Evolutionary conservation across 1,284 basidiomycete genomes (phyloP).

Genomic region (Microbotryum lychnidis-dioicae): DNA sequence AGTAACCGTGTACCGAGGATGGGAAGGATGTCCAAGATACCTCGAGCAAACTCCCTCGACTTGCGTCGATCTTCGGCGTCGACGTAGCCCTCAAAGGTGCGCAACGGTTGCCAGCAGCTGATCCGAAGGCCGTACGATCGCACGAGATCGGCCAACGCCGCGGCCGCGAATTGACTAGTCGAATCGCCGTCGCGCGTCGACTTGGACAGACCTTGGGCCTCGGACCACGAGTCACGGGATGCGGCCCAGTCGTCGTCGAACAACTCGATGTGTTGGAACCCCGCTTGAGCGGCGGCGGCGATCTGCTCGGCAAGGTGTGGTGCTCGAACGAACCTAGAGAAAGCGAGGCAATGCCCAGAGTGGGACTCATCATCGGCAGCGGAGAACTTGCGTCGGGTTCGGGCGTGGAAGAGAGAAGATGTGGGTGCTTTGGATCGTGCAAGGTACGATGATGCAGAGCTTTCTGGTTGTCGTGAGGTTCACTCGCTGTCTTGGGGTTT

Average conservation of each 20-base stretch:
- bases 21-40: constrained; percentile 29
- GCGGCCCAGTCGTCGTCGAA: constrained; percentile 39
- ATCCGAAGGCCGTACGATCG: constrained; percentile 33
- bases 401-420: background rate
- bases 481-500: background rate
- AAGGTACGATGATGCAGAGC: background rate
- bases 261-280: constrained; percentile 39
- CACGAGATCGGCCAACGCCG: constrained; percentile 32
- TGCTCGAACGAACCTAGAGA: constrained; percentile 28
- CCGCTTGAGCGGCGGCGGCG: constrained; percentile 34
- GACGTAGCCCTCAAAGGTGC: constrained; percentile 40
- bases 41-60: constrained; percentile 27
- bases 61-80: constrained; percentile 16
- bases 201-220: constrained; percentile 9
- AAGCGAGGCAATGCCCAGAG: constrained; percentile 22
- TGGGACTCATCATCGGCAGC: background rate
- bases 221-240: constrained; percentile 31
- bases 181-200: constrained; percentile 21
- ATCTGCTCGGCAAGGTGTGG: constrained; percentile 37
- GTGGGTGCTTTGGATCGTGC: background rate
- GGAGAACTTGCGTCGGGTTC: background rate
- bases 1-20: constrained; percentile 29
- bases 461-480: background rate
- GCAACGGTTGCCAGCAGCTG: constrained; percentile 40
- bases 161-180: constrained; percentile 33